Conservation (phyloP, 306 rosid genomes). For the Glycine tomentella region DNA sequence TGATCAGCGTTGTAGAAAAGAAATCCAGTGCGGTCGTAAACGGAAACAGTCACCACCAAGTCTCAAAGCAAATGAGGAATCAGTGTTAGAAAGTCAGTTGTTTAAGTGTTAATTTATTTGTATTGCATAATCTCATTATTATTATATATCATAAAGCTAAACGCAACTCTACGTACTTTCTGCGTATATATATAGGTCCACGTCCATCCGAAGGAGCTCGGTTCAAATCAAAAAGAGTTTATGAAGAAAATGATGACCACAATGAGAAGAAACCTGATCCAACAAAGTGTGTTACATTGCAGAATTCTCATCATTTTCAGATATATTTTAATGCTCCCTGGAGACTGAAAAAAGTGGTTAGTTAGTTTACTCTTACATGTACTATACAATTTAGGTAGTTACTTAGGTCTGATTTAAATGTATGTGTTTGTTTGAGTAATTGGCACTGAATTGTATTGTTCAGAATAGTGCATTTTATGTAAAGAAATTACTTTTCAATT, state of each 20-base stretch:
- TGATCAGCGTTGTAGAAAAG: not conserved
- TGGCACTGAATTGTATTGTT: too few species aligned
- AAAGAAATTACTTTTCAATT: too few species aligned
- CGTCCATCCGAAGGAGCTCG: not conserved
- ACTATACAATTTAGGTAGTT: too few species aligned
- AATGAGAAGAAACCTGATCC: not conserved
- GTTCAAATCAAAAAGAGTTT: not conserved
- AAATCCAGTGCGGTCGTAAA: not conserved
- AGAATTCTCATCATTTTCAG: slow-evolving; percentile 10
- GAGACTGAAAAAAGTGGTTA: slow-evolving; percentile 11
- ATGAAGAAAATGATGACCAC: not conserved
- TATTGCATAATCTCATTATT: not conserved
- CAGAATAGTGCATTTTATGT: too few species aligned
- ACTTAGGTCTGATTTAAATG: too few species aligned
- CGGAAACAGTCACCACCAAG: not conserved
- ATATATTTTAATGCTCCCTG: not conserved
- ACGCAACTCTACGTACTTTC: not conserved
- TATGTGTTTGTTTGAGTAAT: too few species aligned
- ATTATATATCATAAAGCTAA: not conserved
- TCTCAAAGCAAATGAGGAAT: not conserved
- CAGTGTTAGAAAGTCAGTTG: not conserved
- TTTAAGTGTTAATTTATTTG: not conserved
- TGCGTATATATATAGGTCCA: not conserved
- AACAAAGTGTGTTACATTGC: too few species aligned
- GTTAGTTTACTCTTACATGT: not conserved